Evolutionary conservation across 2,329 filamentous ascomycete genomes (phyloP).

Genomic region (Calycina herbarum): DNA sequence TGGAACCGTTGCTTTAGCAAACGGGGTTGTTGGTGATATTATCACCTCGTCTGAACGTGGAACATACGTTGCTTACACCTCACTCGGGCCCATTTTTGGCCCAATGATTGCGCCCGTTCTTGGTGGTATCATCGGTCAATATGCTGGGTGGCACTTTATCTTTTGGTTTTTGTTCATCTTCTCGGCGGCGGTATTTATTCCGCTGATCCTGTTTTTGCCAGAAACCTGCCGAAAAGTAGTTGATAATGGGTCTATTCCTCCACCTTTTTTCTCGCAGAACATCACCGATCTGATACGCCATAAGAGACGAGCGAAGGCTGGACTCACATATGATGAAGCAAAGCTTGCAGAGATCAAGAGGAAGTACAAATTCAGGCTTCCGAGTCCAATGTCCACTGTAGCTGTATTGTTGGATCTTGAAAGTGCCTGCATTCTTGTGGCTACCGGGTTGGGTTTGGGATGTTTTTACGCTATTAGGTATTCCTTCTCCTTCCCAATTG

Average conservation of each 20-base stretch:
- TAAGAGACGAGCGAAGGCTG: conserved; percentile 19
- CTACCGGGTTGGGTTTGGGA: conserved; percentile 45
- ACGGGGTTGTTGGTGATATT: conserved; percentile 63
- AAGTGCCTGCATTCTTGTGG: conserved; percentile 46
- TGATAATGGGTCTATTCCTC: conserved; percentile 56
- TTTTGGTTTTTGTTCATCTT: conserved; percentile 50
- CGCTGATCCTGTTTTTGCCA: conserved; percentile 44
- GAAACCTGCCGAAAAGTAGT: conserved; percentile 52
- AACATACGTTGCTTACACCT: conserved; percentile 67
- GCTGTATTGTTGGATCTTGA: conserved; percentile 45
- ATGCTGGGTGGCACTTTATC: conserved; percentile 38
- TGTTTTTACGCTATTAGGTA: conserved; percentile 48
- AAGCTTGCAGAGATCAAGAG: conserved; percentile 35
- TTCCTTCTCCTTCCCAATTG: neutral
- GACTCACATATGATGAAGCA: conserved; percentile 20
- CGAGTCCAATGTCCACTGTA: conserved; percentile 45
- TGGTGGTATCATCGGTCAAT: conserved; percentile 29
- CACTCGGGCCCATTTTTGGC: conserved; percentile 54
- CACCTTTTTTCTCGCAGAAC: conserved; percentile 56
- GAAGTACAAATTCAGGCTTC: conserved; percentile 33
- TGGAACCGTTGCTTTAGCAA: conserved; percentile 57
- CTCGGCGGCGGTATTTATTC: conserved; percentile 23
- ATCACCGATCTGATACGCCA: conserved; percentile 44
- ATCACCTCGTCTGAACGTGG: conserved; percentile 59
- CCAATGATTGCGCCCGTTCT: conserved; percentile 28